Evolutionary conservation across 495 filamentous ascomycete species (phyloP), one percentile per base, ranked within the genome.

Genomic region (Tuber calosporum): DNA sequence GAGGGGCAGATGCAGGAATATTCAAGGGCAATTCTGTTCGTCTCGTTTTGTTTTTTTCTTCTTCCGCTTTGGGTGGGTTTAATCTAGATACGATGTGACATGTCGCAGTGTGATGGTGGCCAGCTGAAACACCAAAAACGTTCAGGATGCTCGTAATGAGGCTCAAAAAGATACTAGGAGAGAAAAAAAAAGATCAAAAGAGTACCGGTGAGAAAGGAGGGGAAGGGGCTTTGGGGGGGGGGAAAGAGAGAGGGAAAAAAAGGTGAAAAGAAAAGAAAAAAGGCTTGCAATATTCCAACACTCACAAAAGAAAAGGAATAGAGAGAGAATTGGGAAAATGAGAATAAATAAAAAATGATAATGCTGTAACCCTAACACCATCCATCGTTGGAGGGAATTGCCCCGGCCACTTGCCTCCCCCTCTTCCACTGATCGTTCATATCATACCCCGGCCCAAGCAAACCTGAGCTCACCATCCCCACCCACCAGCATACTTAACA

Each of bases 381-480:
- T 30, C 26, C n/a, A n/a, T n/a, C n/a, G n/a, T n/a, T n/a, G n/a
- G n/a, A n/a, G n/a, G n/a, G n/a, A n/a, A n/a, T n/a, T n/a, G n/a
- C 13, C 42, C n/a, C n/a, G n/a, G n/a, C n/a, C n/a, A 2, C 26
- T 3, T 1, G n/a, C n/a, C 20, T 53, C 22, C 45, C 26, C 8
- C 53, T 26, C 45, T 9, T 26, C 45, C 26, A 62, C 53, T 62
- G 30, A 30, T 30, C 9, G n/a, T 15, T 62, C n/a, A 62, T 30
- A 62, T 62, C n/a, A 62, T 30, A 62, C 26, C n/a, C 42, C n/a
- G 9, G 11, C 53, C 53, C 53, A 62, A 62, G 53, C 53, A 62
- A 62, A 30, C 43, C 42, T 19, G 26, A 66, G 42, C 71, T n/a
- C 66, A 73, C 62, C 71, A 39, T 53, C 41, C 69, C 74, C 67